Evolutionary conservation across 805 yeast species (phyloP).

Genomic region (Scheffersomyces coipomensis): DNA sequence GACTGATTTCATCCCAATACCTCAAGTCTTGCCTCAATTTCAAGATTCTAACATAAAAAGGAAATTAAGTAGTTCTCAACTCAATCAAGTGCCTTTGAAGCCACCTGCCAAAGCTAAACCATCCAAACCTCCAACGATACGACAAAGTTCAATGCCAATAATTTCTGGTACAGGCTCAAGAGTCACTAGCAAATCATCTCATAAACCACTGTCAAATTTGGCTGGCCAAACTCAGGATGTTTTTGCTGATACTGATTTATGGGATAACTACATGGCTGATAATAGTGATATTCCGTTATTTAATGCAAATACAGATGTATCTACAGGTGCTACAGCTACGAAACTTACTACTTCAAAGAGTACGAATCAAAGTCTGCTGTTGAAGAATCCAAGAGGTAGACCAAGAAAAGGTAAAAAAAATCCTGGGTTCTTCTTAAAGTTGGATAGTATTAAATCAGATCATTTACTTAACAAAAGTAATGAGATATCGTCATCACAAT

Average conservation of each 20-base stretch:
- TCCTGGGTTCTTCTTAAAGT: slow-evolving; percentile 25
- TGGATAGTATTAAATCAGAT: slow-evolving; percentile 18
- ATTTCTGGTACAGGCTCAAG: neutral
- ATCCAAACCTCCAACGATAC: slow-evolving; percentile 6
- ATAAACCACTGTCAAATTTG: too few relatives aligned
- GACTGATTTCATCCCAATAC: too few relatives aligned
- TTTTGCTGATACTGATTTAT: neutral
- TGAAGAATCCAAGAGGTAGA: slow-evolving; percentile 7
- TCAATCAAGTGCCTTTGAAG: neutral
- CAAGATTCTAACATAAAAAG: slow-evolving; percentile 1
- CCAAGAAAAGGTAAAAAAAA: slow-evolving; percentile 11
- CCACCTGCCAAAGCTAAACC: slow-evolving; percentile 5
- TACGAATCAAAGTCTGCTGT: too few relatives aligned
- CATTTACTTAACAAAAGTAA: slow-evolving; percentile 2
- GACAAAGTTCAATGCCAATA: slow-evolving; percentile 14
- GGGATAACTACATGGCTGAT: neutral
- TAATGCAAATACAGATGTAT: neutral
- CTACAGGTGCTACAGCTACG: neutral
- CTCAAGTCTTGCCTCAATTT: too few relatives aligned
- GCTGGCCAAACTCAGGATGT: too few relatives aligned
- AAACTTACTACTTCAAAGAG: too few relatives aligned
- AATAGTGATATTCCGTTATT: neutral
- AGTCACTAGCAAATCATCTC: neutral
- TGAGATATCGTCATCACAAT: slow-evolving; percentile 12
- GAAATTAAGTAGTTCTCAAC: neutral